Evolutionary conservation across 2,329 filamentous ascomycete species (phyloP), one percentile per base, ranked within the genome.

Genomic region (Scedosporium dehoogii): DNA sequence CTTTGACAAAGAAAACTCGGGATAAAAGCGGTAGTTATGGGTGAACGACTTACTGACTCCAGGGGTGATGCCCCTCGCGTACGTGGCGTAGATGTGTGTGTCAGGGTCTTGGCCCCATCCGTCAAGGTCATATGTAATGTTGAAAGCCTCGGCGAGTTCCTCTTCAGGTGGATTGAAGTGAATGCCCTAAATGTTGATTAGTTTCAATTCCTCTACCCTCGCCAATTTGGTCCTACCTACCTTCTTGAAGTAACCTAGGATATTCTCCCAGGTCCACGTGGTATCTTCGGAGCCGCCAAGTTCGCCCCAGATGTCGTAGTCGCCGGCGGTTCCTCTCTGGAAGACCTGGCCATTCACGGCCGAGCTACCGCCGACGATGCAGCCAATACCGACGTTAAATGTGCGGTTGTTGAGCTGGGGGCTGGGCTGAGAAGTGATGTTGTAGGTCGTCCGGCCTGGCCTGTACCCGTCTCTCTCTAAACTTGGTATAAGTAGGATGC

Each of bases 181-280:
- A 25, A 61, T 61, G 6, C 59, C 59, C 59, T 61, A 38, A 3
- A 12, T 1, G 12, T 12, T 12, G 3, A 38, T 57, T n/a, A 33
- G 29, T 12, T 57, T 57, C 6, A 10, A 5, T 7, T 2, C 3
- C 53, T 12, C 33, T 38, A 1, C 33, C 9, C 33, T 38, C 2
- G 25, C 25, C 25, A 38, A 57, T 29, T n/a, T 1, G 23, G 18
- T 10, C 4, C 42, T 2, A 3, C 41, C 59, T n/a, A 73, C 76
- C 67, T 79, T 79, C 42, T 72, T 74, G 64, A 81, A 75, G 44
- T 79, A 80, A 0, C 74, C 77, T 0, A 76, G 68, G 7, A 81
- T 33, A 7, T 68, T 62, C n/a, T 68, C 60, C 70, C 70, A 72
- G 16, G 76, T 69, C 70, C 76, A 79, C 18, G 65, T 60, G 65